Evolutionary conservation across 2,329 filamentous ascomycete species (phyloP).

Genomic region (Fusarium torulosum): DNA sequence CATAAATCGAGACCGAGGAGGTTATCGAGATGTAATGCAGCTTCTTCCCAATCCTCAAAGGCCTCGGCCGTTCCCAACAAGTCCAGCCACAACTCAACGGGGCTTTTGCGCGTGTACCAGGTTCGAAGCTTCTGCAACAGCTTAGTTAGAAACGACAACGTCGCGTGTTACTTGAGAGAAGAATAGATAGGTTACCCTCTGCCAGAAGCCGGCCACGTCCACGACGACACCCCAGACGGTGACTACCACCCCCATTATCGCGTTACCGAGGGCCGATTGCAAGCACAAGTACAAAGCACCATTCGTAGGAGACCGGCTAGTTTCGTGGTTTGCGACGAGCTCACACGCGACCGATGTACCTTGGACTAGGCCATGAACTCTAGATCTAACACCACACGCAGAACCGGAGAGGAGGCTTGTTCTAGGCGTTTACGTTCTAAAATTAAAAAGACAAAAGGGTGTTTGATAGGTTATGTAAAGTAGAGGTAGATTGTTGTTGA

Average conservation of each 20-base stretch:
- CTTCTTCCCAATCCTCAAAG: slow-evolving; percentile 89
- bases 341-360: slow-evolving; percentile 30
- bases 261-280: slow-evolving; percentile 54
- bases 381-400: slow-evolving; percentile 24
- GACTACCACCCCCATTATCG: slow-evolving; percentile 59
- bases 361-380: slow-evolving; percentile 43
- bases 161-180: slow-evolving; percentile 14
- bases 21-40: slow-evolving; percentile 86
- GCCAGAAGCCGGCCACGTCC: slow-evolving; percentile 74
- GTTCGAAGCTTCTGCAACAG: slow-evolving; percentile 71
- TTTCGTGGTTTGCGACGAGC: slow-evolving; percentile 25
- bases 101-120: slow-evolving; percentile 76
- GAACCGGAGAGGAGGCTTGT: slow-evolving; percentile 9
- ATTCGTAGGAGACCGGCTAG: slow-evolving; percentile 35
- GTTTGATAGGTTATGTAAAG: slow-evolving; percentile 33
- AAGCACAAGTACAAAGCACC: slow-evolving; percentile 52
- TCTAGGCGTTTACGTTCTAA: slow-evolving; percentile 9
- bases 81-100: slow-evolving; percentile 74
- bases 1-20: slow-evolving; percentile 84
- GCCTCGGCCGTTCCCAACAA: slow-evolving; percentile 73
- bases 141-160: slow-evolving; percentile 31
- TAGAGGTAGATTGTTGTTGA: slow-evolving; percentile 40
- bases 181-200: slow-evolving; percentile 61
- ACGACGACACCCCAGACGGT: slow-evolving; percentile 69
- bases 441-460: neutral